These are phyloP conservation scores for Cairneyella variabilis DNA, from an alignment of 495 filamentous ascomycete species.

Conservation along the genomic window DNA sequence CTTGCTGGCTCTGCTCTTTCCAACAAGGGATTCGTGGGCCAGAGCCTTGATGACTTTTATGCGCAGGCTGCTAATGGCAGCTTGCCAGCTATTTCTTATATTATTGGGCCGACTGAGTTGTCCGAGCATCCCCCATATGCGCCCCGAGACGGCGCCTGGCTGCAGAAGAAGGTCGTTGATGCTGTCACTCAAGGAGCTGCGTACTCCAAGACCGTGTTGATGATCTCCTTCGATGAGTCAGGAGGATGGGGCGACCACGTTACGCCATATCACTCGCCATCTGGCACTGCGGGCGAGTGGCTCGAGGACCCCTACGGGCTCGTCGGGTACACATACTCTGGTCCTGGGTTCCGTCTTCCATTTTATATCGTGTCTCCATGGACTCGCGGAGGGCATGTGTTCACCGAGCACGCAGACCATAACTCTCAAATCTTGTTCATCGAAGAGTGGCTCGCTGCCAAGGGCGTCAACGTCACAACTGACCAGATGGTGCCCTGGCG, in stretches of 20 bases:
- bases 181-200: constrained; percentile 46
- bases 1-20: constrained; percentile 32
- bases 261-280: constrained; percentile 47
- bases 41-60: constrained; percentile 47
- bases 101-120: constrained; percentile 48
- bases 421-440: constrained; percentile 55
- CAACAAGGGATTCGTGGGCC: constrained; percentile 41
- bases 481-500: constrained; percentile 49
- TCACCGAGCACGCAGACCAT: constrained; percentile 53
- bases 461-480: constrained; percentile 44
- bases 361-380: constrained; percentile 55
- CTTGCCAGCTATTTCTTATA: constrained; percentile 49
- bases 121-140: constrained; percentile 51
- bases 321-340: constrained; percentile 45
- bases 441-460: constrained; percentile 48
- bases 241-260: constrained; percentile 56
- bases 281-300: constrained; percentile 50
- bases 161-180: constrained; percentile 50
- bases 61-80: constrained; percentile 46
- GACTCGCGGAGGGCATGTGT: constrained; percentile 51
- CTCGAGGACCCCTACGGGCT: constrained; percentile 46
- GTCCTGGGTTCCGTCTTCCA: constrained; percentile 50
- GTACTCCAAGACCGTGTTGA: constrained; percentile 45
- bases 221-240: constrained; percentile 53
- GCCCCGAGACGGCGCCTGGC: constrained; percentile 53